Percentiles rank a stretch among this genome's conserved stretches.
These are phyloP conservation scores for Lachnellula occidentalis DNA, from an alignment of 2,329 filamentous ascomycete genomes.

Conservation along the genomic window DNA sequence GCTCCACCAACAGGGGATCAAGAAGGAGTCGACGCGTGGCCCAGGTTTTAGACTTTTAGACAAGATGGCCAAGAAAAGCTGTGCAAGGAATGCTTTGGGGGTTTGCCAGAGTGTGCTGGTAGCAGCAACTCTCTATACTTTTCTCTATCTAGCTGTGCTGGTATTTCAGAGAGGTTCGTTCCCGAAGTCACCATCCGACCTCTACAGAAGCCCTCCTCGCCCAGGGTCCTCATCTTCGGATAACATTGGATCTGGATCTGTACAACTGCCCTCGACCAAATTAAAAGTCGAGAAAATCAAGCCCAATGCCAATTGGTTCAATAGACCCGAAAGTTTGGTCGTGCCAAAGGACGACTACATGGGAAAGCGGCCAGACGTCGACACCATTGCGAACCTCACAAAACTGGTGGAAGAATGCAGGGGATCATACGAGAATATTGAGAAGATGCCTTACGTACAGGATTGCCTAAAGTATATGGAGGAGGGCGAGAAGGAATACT, in stretches of 20 bases:
- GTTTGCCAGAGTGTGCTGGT: constrained; percentile 28
- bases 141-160: constrained; percentile 25
- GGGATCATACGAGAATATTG: constrained; percentile 45
- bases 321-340: constrained; percentile 45
- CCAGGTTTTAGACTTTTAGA: background rate
- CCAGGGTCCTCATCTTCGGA: constrained; percentile 16
- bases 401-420: constrained; percentile 47
- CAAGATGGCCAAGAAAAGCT: constrained; percentile 28
- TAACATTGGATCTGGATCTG: constrained; percentile 6
- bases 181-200: constrained; percentile 24
- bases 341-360: constrained; percentile 46
- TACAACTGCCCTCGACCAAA: constrained; percentile 16
- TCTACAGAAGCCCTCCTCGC: constrained; percentile 20
- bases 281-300: constrained; percentile 40
- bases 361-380: constrained; percentile 44
- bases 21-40: constrained; percentile 1
- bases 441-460: constrained; percentile 49
- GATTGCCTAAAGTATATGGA: constrained; percentile 47
- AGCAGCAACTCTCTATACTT: constrained; percentile 24
- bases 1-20: background rate
- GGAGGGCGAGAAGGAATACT: constrained; percentile 44
- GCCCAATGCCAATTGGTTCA: constrained; percentile 47
- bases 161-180: constrained; percentile 24
- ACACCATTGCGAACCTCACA: constrained; percentile 48
- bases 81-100: constrained; percentile 20